Percentiles rank a stretch among this genome's conserved stretches.
These are phyloP conservation scores for Blastobotrys attinorum DNA, from an alignment of 805 yeast species.

Conservation along the genomic window DNA sequence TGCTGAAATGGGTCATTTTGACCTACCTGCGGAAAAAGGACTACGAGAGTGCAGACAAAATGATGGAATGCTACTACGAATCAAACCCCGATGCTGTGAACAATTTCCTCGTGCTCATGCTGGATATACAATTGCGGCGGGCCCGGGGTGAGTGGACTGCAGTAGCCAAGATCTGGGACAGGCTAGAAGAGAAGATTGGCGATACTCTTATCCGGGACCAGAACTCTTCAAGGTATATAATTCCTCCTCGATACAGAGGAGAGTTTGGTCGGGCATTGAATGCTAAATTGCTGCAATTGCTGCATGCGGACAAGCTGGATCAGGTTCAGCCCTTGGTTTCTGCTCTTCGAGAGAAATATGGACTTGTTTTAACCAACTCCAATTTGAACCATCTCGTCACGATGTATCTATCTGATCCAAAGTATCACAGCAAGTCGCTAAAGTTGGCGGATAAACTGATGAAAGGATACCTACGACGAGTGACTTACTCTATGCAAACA, in stretches of 20 bases:
- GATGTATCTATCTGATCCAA: background rate
- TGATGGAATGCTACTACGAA: conserved; percentile 14
- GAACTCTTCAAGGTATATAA: background rate
- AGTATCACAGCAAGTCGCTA: conserved; percentile 6
- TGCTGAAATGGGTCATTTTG: conserved; percentile 19
- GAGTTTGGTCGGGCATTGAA: conserved; percentile 8
- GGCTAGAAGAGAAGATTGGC: background rate
- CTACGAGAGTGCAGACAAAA: conserved; percentile 14
- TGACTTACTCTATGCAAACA: too few species aligned
- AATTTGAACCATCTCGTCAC: conserved; percentile 12
- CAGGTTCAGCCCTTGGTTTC: conserved; percentile 7
- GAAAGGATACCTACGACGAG: background rate
- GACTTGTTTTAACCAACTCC: conserved; percentile 11
- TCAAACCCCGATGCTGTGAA: background rate
- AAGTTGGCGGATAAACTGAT: conserved; percentile 12
- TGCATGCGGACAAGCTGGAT: conserved; percentile 1
- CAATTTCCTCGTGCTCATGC: background rate
- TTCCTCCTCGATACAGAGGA: conserved; percentile 7
- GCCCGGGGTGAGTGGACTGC: conserved; percentile 5
- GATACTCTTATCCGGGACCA: conserved; percentile 2
- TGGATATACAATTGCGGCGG: background rate
- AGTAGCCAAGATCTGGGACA: conserved; percentile 7
- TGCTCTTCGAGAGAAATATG: conserved; percentile 5
- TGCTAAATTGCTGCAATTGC: conserved; percentile 15
- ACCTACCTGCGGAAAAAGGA: conserved; percentile 13